These are phyloP conservation scores for Phytophthora cryptogea DNA, from an alignment of 352 stramenopile species.

Conservation along the genomic window DNA sequence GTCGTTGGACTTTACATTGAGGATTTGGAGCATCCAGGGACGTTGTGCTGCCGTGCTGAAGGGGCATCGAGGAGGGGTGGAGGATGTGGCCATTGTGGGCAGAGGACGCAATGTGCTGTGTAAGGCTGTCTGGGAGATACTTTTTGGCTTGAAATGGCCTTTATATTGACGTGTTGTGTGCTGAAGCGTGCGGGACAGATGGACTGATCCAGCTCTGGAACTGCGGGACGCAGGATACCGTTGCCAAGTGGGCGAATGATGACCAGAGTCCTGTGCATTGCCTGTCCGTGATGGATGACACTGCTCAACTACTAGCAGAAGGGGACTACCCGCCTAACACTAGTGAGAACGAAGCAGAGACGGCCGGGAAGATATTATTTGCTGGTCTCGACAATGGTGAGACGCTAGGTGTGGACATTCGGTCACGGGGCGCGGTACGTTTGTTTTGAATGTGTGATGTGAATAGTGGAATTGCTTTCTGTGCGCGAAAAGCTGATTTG, in stretches of 20 bases:
- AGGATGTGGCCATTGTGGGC: constrained; percentile 66
- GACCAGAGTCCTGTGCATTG: constrained; percentile 57
- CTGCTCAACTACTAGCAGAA: constrained; percentile 11
- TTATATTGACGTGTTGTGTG: constrained; percentile 3
- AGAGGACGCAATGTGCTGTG: constrained; percentile 74
- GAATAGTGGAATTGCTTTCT: not conserved
- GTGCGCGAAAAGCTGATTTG: not conserved
- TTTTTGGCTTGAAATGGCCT: not conserved
- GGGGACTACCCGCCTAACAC: constrained; percentile 13
- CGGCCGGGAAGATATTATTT: constrained; percentile 66
- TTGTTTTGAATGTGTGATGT: not conserved
- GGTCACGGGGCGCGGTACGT: constrained; percentile 41
- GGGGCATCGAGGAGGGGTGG: constrained; percentile 59
- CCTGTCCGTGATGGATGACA: constrained; percentile 51
- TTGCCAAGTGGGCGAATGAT: constrained; percentile 69
- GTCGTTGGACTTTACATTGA: constrained; percentile 74
- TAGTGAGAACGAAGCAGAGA: constrained; percentile 51
- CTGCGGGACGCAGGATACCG: constrained; percentile 52
- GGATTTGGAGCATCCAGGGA: constrained; percentile 65
- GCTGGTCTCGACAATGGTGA: constrained; percentile 66
- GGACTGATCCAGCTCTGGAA: constrained; percentile 73
- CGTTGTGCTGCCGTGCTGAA: constrained; percentile 62
- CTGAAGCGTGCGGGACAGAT: constrained; percentile 63
- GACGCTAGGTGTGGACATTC: constrained; percentile 64
- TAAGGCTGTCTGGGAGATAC: constrained; percentile 28